phyloP scores from a whole-genome alignment of 1,284 basidiomycete species.

The Cutaneotrichosporon daszewskae region DNA sequence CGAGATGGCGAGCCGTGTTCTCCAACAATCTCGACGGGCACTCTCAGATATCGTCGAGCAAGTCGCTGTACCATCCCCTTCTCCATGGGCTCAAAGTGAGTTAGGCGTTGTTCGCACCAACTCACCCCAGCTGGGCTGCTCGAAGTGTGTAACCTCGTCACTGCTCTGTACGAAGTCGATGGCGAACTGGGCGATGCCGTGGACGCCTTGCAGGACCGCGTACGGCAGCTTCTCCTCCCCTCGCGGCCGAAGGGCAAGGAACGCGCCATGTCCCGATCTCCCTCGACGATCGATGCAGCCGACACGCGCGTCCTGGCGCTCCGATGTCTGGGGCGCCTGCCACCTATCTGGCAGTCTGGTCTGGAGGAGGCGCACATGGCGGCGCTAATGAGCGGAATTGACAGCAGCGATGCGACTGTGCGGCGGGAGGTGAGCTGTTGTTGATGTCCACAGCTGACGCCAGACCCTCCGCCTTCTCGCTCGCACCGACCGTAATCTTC shows the following conservation, averaged over 20 bases:
- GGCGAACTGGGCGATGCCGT: neutral
- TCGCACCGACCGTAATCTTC: slow-evolving; percentile 15
- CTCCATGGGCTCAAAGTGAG: slow-evolving; percentile 10
- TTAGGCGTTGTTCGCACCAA: neutral
- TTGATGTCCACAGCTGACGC: neutral
- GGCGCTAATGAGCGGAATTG: slow-evolving; percentile 37
- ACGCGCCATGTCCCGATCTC: neutral
- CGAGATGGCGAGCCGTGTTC: neutral
- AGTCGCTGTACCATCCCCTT: no score
- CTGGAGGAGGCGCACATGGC: slow-evolving; percentile 36
- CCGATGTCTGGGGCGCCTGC: slow-evolving; percentile 29
- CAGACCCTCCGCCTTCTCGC: slow-evolving; percentile 33
- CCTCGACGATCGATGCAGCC: slow-evolving; percentile 11
- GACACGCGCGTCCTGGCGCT: slow-evolving; percentile 33
- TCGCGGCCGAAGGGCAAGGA: slow-evolving; percentile 9
- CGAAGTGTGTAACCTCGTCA: slow-evolving; percentile 5
- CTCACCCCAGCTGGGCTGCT: slow-evolving; percentile 13
- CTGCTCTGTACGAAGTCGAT: slow-evolving; percentile 4
- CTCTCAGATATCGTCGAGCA: slow-evolving; percentile 8
- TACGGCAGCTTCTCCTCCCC: slow-evolving; percentile 9
- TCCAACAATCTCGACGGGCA: neutral
- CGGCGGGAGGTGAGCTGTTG: slow-evolving; percentile 27
- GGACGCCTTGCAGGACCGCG: slow-evolving; percentile 3
- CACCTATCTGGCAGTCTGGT: slow-evolving; percentile 24
- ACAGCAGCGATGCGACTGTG: slow-evolving; percentile 31